Percentiles rank a stretch among this genome's conserved stretches.
Evolutionary conservation across 805 yeast genomes (phyloP).

Genomic region (Hanseniaspora taiwanica): DNA sequence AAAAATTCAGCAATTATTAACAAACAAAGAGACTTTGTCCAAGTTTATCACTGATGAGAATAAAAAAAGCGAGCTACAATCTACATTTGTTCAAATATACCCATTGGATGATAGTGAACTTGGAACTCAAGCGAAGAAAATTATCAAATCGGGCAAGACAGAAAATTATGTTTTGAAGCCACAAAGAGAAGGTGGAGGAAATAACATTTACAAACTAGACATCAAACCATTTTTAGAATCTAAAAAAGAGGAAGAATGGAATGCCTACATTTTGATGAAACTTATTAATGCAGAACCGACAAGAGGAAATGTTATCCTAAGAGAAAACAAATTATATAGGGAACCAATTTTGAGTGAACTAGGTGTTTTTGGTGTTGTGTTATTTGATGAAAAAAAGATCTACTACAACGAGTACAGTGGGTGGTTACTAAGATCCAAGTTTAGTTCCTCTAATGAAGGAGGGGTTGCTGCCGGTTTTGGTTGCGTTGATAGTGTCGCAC

Average conservation of each 20-base stretch:
- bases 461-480: conserved; percentile 99
- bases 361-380: conserved; percentile 76
- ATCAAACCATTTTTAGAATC: conserved; percentile 68
- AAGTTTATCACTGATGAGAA: conserved; percentile 28
- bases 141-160: conserved; percentile 34
- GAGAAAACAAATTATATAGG: conserved; percentile 46
- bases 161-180: conserved; percentile 80
- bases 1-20: conserved; percentile 81
- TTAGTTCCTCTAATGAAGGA: conserved; percentile 83
- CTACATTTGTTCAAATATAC: conserved; percentile 74
- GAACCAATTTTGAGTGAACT: conserved; percentile 81
- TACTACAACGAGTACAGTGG: conserved; percentile 61
- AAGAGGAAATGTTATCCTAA: conserved; percentile 52
- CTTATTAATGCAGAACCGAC: conserved; percentile 62
- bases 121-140: conserved; percentile 48
- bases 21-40: conserved; percentile 36
- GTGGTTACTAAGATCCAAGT: conserved; percentile 78
- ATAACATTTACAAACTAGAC: conserved; percentile 76
- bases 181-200: conserved; percentile 98
- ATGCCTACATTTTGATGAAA: conserved; percentile 88
- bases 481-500: conserved; percentile 74
- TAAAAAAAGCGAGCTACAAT: conserved; percentile 19
- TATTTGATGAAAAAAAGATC: conserved; percentile 53
- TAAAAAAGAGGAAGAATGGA: conserved; percentile 55
- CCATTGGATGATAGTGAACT: conserved; percentile 64